Percentiles rank a stretch among this genome's conserved stretches.
Evolutionary conservation across 2,329 filamentous ascomycete species (phyloP).

Genomic region (Pseudocercospora cruenta): DNA sequence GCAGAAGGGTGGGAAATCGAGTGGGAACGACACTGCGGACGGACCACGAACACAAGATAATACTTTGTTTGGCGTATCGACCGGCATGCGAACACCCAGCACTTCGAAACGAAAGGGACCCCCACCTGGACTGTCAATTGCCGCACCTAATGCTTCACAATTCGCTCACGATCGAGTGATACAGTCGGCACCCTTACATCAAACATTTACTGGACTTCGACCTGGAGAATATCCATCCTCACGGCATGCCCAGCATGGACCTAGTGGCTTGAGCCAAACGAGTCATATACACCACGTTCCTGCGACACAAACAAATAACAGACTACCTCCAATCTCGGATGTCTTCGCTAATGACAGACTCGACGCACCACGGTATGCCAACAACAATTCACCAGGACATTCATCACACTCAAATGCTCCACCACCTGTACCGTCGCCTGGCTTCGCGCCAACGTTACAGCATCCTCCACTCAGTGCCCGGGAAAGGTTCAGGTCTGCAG

Average conservation of each 20-base stretch:
- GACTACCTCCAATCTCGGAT: slow-evolving; percentile 89
- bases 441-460: slow-evolving; percentile 59
- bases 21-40: slow-evolving; percentile 37
- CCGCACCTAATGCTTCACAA: slow-evolving; percentile 88
- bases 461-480: slow-evolving; percentile 60
- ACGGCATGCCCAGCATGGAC: slow-evolving; percentile 68
- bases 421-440: slow-evolving; percentile 75
- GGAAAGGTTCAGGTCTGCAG: slow-evolving; percentile 85
- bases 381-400: slow-evolving; percentile 65
- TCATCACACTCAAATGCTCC: slow-evolving; percentile 67
- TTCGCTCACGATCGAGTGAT: slow-evolving; percentile 95
- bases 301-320: slow-evolving; percentile 85
- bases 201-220: slow-evolving; percentile 91
- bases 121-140: slow-evolving; percentile 88
- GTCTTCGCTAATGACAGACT: slow-evolving; percentile 83
- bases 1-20: slow-evolving; percentile 77
- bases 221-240: slow-evolving; percentile 56
- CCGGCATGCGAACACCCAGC: slow-evolving; percentile 67
- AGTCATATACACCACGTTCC: slow-evolving; percentile 83
- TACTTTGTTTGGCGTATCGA: slow-evolving; percentile 48
- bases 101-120: slow-evolving; percentile 74
- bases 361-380: slow-evolving; percentile 42
- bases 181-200: slow-evolving; percentile 91
- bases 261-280: slow-evolving; percentile 78
- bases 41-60: slow-evolving; percentile 41